Base-by-base conservation (phyloP, 805 yeast genomes). In the Kuraishia cidri region DNA sequence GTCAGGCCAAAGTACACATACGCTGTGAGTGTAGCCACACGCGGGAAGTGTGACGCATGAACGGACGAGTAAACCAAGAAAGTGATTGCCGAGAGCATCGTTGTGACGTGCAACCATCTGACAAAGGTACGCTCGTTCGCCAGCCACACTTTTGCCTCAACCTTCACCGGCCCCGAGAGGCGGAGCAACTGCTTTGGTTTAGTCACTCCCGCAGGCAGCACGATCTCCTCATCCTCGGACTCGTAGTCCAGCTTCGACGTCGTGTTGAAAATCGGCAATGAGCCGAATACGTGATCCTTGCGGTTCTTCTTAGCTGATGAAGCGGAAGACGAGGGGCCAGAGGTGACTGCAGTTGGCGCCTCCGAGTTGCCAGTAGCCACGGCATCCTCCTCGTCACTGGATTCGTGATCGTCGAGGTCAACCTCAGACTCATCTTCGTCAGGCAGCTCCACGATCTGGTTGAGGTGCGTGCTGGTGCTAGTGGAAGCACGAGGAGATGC, bases 101-200 rank as follows among this genome's bases (percentile, higher is more conserved):
- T 75, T 10, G 94, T 82, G 15, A 90, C 90, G 40, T 81, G 87
- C 43, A 92, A 66, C 98, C 98, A 92, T 57, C 94, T 74, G 64
- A 85, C 80, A 62, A 88, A 90, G 3, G 98, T 92, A 56, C 98
- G 80, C 62, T 92, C 98, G 52, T 92, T 92, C 19, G 98, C 98
- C 42, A 92, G 68, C 97, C 97, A 92, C 10, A 92, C 98, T 52
- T 92, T 92, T 20, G 97, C 94, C 62, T 92, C 98, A 37, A 92
- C 88, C 58, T 83, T 87, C 35, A 87, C 74, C 2, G 96, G 92
- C 6, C 96, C 95, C 18, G 88, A 79, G 54, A 87, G 87, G 50
- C 88, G 83, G 46, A 90, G 68, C 58, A 83, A 73, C 21, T 68
- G 63, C 17, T 70, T 74, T 35, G 98, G 98, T 50, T 80, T 83